These are phyloP conservation scores for Aspergillus sojae DNA, from an alignment of 2,329 filamentous ascomycete genomes.

Conservation along the genomic window DNA sequence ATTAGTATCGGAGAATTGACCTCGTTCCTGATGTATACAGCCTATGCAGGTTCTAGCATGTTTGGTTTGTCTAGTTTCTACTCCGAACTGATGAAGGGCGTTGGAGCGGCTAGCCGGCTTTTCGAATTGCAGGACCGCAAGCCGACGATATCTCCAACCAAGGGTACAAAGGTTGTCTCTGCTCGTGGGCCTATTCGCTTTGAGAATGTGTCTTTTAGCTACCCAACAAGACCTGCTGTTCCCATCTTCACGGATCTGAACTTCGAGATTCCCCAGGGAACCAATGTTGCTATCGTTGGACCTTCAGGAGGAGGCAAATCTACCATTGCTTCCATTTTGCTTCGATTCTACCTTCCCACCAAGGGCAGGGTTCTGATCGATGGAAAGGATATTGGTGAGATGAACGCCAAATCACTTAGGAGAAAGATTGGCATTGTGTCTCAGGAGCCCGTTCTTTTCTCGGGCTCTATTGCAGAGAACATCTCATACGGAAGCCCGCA, in stretches of 20 bases:
- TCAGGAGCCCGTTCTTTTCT: slow-evolving; percentile 93
- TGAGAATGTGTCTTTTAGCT: slow-evolving; percentile 81
- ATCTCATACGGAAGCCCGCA: slow-evolving; percentile 87
- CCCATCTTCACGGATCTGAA: slow-evolving; percentile 84
- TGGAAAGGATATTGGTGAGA: slow-evolving; percentile 75
- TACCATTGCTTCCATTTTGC: slow-evolving; percentile 86
- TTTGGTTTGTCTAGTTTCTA: slow-evolving; percentile 96
- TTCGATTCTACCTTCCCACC: slow-evolving; percentile 88
- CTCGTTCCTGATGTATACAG: slow-evolving; percentile 98
- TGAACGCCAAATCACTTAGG: slow-evolving; percentile 93
- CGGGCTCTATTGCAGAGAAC: slow-evolving; percentile 74
- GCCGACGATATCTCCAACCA: slow-evolving; percentile 83
- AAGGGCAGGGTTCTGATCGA: slow-evolving; percentile 78
- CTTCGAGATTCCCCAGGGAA: slow-evolving; percentile 90
- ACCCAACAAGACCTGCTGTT: slow-evolving; percentile 90
- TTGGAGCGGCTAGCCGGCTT: slow-evolving; percentile 90
- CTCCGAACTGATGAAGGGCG: slow-evolving; percentile 98
- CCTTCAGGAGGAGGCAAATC: slow-evolving; percentile 96
- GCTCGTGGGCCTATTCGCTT: slow-evolving; percentile 90
- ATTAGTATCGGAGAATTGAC: slow-evolving; percentile 92
- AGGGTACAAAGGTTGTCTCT: slow-evolving; percentile 75
- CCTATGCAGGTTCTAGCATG: slow-evolving; percentile 80
- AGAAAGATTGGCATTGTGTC: slow-evolving; percentile 93
- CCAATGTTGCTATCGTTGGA: slow-evolving; percentile 94
- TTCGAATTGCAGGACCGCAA: slow-evolving; percentile 94